Percentiles rank a stretch among this genome's conserved stretches.
phyloP scores from a whole-genome alignment of 2,329 filamentous ascomycete species.

The Colletotrichum falcatum region DNA sequence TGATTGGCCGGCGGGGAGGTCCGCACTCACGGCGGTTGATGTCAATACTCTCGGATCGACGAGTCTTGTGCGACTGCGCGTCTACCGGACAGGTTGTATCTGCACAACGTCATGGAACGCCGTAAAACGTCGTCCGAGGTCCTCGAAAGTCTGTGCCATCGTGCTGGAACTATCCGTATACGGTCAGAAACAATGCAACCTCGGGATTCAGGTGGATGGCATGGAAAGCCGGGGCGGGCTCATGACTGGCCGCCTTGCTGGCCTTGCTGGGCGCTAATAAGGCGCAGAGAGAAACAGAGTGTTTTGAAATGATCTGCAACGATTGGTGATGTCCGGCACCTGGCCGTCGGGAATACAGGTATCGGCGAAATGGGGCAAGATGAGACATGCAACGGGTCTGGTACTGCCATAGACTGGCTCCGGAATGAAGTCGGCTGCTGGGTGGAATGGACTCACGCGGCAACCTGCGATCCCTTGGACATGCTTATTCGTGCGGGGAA shows the following conservation, averaged over 20 bases:
- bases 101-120: not conserved
- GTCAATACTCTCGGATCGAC: not conserved
- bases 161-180: not conserved
- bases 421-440: slow-evolving; percentile 1
- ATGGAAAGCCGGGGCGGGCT: not conserved
- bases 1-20: too few relatives aligned
- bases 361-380: slow-evolving; percentile 1
- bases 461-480: slow-evolving; percentile 5
- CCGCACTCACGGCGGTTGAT: too few relatives aligned
- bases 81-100: not conserved
- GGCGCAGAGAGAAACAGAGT: not conserved
- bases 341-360: not conserved
- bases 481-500: not conserved
- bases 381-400: slow-evolving; percentile 6
- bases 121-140: slow-evolving; percentile 18
- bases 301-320: slow-evolving; percentile 2
- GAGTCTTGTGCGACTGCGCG: not conserved
- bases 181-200: slow-evolving; percentile 6
- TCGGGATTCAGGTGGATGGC: slow-evolving; percentile 18
- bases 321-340: not conserved
- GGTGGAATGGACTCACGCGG: not conserved
- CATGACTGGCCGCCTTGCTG: not conserved
- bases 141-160: not conserved
- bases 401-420: not conserved
- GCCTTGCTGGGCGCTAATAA: slow-evolving; percentile 15